A percentile compares a stretch with the other conserved stretches of the same genome.
These are phyloP conservation scores for Laburnicola sp. DNA, from an alignment of 2,329 filamentous ascomycete species.

Conservation along the genomic window DNA sequence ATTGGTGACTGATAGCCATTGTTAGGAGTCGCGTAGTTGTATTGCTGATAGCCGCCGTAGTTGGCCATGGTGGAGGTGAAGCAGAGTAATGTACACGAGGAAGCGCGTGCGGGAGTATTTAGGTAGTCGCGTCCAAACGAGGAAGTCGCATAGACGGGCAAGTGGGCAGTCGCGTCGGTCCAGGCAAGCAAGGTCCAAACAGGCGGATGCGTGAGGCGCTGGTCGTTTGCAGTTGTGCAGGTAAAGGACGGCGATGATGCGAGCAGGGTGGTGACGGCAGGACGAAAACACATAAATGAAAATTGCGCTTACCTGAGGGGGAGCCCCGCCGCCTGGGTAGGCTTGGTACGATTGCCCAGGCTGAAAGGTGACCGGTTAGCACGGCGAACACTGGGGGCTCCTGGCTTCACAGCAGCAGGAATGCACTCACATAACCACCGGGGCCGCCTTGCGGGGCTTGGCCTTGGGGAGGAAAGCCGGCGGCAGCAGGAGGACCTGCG, in stretches of 20 bases:
- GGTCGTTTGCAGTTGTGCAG: not conserved
- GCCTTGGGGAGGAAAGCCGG: constrained; percentile 1
- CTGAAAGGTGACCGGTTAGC: constrained; percentile 4
- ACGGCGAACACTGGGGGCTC: too few relatives aligned
- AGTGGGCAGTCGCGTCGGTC: too few relatives aligned
- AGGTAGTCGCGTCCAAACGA: too few relatives aligned
- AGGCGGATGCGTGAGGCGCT: not conserved
- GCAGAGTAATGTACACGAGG: not conserved
- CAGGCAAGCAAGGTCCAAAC: not conserved
- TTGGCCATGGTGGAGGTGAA: constrained; percentile 28
- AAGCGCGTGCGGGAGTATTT: not conserved
- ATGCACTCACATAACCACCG: constrained; percentile 2
- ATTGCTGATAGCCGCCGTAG: constrained; percentile 37
- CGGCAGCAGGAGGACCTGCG: not conserved
- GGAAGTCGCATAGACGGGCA: too few relatives aligned
- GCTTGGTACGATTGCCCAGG: constrained; percentile 8
- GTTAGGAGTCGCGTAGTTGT: constrained; percentile 33
- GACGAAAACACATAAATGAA: not conserved
- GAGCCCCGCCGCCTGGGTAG: constrained; percentile 3
- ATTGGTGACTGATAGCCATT: constrained; percentile 32
- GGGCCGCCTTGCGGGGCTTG: constrained; percentile 1
- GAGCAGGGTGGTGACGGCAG: not conserved
- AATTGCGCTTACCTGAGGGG: constrained; percentile 3
- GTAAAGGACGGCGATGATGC: not conserved
- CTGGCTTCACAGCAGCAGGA: not conserved